Percentiles rank a stretch among this genome's conserved stretches.
These are phyloP conservation scores for Salvia miltiorrhiza DNA, from an alignment of 257 asterid genomes.

Conservation along the genomic window DNA sequence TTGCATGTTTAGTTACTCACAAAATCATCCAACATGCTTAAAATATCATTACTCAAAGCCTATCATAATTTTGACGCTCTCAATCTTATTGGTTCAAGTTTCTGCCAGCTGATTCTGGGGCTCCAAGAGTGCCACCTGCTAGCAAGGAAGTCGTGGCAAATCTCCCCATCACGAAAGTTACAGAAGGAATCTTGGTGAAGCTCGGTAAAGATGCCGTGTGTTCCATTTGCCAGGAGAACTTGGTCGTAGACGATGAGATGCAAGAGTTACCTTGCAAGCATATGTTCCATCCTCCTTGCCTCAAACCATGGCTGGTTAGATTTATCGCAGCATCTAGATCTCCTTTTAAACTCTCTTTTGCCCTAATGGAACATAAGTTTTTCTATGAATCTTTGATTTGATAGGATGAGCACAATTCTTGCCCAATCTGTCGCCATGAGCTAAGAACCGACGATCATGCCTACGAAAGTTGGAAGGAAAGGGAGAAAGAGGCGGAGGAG, in stretches of 20 bases:
- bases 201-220: conserved; percentile 78
- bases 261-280: conserved; percentile 95
- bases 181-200: conserved; percentile 55
- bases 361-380: neutral
- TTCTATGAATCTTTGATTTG: neutral
- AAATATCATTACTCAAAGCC: neutral
- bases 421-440: conserved; percentile 94
- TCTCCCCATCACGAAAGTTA: conserved; percentile 69
- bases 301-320: conserved; percentile 97
- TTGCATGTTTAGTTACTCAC: neutral
- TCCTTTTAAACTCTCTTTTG: neutral
- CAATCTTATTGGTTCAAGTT: conserved; percentile 37
- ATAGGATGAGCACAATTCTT: conserved; percentile 92
- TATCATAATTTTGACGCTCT: conserved; percentile 8
- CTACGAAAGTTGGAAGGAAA: conserved; percentile 90
- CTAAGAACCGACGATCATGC: conserved; percentile 87
- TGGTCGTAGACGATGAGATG: conserved; percentile 72
- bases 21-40: neutral
- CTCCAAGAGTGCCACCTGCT: conserved; percentile 91
- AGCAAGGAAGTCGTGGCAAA: conserved; percentile 92
- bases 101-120: conserved; percentile 53
- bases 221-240: conserved; percentile 84
- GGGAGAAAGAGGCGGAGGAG: conserved; percentile 94
- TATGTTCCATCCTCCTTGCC: conserved; percentile 95
- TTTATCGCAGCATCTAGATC: neutral